Base-by-base conservation (phyloP, 768 basidiomycete genomes). In the Lentinula sp. region DNA sequence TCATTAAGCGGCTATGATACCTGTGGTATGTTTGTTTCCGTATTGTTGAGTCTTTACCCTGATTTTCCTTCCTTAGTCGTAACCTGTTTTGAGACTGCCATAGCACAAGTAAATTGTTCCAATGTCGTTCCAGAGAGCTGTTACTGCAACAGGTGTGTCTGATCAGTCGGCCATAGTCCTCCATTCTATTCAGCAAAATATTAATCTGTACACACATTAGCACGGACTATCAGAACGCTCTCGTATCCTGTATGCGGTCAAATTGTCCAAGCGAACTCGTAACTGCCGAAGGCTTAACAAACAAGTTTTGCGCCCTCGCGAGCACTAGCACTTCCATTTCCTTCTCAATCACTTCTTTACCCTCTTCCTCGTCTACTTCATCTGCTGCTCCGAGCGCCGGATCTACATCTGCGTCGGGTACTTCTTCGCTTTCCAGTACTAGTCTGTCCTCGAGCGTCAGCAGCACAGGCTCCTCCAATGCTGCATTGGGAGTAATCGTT, bases 81-180 rank as follows among this genome's bases (percentile, higher is more conserved):
- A 3, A 56, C 37, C 13, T 56, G 55, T 16, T 56, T 56, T 11
- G 37, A 40, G n/a, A 56, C 55, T 7, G 55, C 55, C 13, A 56
- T 56, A 9, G 55, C 39, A 5, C 40, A 23, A 56, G 55, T 35
- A 28, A 42, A 56, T 16, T 56, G 55, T 23, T 23, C 55, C 3
- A 56, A 21, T 16, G 55, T 56, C 4, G 40, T 43, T 2, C 55
- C 55, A n/a, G 55, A 56, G 15, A 56, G 55, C 21, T 56, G 55
- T 40, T 56, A 56, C 40, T 56, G 55, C 16, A 56, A 56, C 55
- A 56, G 40, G 55, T 56, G 55, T 11, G 55, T 43, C 10, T 54
- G 5, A 7, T 6, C 18, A 11, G 8, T 9, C 23, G 15, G n/a
- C 35, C 15, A 5, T 37, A 10, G 37, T 10, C 21, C 35, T 39